Conservation (phyloP, 306 rosid genomes). For the Oemleria cerasiformis region DNA sequence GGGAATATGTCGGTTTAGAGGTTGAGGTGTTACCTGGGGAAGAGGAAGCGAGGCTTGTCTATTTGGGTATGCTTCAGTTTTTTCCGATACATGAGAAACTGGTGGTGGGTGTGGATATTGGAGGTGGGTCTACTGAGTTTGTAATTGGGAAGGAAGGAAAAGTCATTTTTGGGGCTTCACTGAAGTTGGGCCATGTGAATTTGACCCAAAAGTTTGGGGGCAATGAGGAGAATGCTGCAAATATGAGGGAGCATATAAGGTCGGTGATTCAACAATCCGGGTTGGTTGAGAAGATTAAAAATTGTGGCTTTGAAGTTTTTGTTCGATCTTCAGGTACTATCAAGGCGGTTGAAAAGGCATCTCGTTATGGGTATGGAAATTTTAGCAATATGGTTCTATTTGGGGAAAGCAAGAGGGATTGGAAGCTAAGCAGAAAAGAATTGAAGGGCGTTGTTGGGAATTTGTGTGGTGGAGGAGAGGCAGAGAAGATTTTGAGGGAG, state of each 20-base stretch:
- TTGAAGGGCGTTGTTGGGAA: conserved; percentile 28
- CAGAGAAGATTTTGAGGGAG: conserved; percentile 25
- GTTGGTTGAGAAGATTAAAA: conserved; percentile 21
- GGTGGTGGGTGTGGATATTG: conserved; percentile 36
- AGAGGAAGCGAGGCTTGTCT: conserved; percentile 42
- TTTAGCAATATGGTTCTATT: background rate
- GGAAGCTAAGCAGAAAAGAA: conserved; percentile 36
- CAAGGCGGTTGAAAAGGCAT: conserved; percentile 34
- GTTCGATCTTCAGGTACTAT: conserved; percentile 42
- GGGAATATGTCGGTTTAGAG: conserved; percentile 25
- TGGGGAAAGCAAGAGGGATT: conserved; percentile 27
- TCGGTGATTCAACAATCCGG: conserved; percentile 28
- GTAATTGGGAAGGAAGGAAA: conserved; percentile 35
- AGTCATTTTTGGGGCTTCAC: conserved; percentile 25
- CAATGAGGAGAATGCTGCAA: conserved; percentile 1
- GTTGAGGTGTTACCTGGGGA: conserved; percentile 39
- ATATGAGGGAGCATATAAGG: conserved; percentile 30
- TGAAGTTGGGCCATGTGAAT: conserved; percentile 43
- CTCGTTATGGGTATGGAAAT: conserved; percentile 15
- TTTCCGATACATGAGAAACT: conserved; percentile 24
- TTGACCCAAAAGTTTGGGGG: conserved; percentile 32
- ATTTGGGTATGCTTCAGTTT: conserved; percentile 35
- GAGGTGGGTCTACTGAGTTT: conserved; percentile 49
- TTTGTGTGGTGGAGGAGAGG: conserved; percentile 28
- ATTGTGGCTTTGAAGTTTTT: conserved; percentile 33